Evolutionary conservation across 2,329 filamentous ascomycete species (phyloP).

Genomic region (Alternaria sp.): DNA sequence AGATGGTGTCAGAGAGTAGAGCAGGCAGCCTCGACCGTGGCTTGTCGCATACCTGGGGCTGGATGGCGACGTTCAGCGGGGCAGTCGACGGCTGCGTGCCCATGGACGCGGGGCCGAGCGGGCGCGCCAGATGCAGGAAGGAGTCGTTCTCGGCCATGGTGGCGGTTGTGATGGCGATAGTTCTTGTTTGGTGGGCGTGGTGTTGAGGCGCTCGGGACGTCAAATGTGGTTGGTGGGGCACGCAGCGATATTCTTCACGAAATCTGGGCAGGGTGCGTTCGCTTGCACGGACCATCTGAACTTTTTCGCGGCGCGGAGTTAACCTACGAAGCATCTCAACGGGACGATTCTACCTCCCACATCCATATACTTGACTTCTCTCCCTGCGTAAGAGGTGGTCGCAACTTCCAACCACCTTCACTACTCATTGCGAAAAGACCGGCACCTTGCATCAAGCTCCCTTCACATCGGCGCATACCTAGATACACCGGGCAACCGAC

Average conservation of each 20-base stretch:
- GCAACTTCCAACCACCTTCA: too few relatives aligned
- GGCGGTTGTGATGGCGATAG: conserved; percentile 60
- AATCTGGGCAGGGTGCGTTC: conserved; percentile 42
- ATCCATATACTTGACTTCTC: not conserved
- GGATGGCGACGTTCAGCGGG: conserved; percentile 91
- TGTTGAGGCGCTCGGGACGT: conserved; percentile 19
- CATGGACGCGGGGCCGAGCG: conserved; percentile 80
- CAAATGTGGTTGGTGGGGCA: conserved; percentile 26
- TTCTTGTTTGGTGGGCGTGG: conserved; percentile 17
- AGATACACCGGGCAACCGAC: not conserved
- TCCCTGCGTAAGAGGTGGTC: not conserved
- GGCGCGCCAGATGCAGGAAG: conserved; percentile 93
- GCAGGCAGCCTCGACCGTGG: not conserved
- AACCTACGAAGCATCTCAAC: not conserved
- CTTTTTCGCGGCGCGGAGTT: conserved; percentile 7
- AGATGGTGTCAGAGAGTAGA: conserved; percentile 9
- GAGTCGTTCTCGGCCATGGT: conserved; percentile 84
- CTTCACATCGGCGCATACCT: not conserved
- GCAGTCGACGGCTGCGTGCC: conserved; percentile 84
- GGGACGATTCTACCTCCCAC: not conserved
- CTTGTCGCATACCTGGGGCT: conserved; percentile 77
- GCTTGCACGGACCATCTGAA: conserved; percentile 37
- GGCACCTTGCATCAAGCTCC: not conserved
- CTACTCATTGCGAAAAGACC: too few relatives aligned
- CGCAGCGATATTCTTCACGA: conserved; percentile 38